Conservation (phyloP, 805 yeast genomes). For the Ogataea corticis region DNA sequence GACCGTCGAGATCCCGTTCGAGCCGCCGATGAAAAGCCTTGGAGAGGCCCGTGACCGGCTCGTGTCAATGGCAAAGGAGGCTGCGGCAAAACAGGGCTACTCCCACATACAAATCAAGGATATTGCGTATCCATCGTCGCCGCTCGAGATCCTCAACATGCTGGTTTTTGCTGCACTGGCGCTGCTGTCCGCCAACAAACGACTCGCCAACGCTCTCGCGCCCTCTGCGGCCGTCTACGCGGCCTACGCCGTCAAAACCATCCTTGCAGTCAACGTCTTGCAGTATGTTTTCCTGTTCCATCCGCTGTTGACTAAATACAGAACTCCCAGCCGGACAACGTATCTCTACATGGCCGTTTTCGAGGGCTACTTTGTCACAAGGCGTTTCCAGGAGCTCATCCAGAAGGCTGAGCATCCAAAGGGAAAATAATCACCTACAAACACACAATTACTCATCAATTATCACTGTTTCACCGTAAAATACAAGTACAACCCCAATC, state of each 20-base stretch:
- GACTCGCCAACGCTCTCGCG: too few species aligned
- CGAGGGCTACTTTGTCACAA: constrained; percentile 60
- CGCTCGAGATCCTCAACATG: constrained; percentile 25
- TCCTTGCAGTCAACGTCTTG: constrained; percentile 45
- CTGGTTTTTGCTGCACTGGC: constrained; percentile 5
- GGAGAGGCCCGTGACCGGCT: constrained; percentile 55
- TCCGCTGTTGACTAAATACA: constrained; percentile 55
- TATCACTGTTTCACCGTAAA: too few species aligned
- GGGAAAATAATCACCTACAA: constrained; percentile 1
- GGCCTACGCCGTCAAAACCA: constrained; percentile 17
- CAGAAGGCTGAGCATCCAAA: constrained; percentile 18
- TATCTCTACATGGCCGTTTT: constrained; percentile 56
- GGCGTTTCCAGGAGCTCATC: constrained; percentile 39
- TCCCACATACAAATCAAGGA: constrained; percentile 55
- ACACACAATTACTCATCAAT: too few species aligned
- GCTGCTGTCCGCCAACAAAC: constrained; percentile 10
- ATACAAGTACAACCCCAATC: too few species aligned
- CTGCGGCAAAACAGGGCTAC: constrained; percentile 63
- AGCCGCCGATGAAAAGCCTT: constrained; percentile 46
- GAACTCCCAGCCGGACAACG: constrained; percentile 55
- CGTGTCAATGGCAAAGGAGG: constrained; percentile 71
- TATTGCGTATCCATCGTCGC: constrained; percentile 40
- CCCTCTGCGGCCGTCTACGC: constrained; percentile 5
- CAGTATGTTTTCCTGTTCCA: constrained; percentile 50
- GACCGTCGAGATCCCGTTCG: constrained; percentile 43